A percentile compares a stretch with the other conserved stretches of the same genome.
Conservation (phyloP, 2,329 filamentous ascomycete genomes). For the Aspergillus caelatus region DNA sequence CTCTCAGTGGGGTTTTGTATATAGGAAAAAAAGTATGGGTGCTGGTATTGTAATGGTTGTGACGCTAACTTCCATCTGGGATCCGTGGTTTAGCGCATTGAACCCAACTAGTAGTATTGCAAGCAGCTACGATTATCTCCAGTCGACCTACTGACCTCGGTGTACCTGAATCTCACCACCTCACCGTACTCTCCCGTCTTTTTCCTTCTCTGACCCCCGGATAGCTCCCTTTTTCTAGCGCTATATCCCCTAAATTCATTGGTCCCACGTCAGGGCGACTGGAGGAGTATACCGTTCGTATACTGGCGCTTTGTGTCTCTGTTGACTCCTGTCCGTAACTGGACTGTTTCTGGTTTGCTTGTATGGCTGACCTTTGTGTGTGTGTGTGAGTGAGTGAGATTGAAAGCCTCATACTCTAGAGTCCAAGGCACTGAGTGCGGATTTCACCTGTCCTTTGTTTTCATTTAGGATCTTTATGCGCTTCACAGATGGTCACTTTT, state of each 20-base stretch:
- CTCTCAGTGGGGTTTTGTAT: background rate
- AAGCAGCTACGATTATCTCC: background rate
- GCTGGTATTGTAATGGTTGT: background rate
- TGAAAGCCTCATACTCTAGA: background rate
- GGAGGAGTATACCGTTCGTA: background rate
- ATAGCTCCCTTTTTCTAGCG: background rate
- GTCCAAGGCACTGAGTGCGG: background rate
- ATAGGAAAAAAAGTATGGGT: background rate
- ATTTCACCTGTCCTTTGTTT: background rate
- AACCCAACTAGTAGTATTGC: background rate
- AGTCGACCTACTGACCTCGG: background rate
- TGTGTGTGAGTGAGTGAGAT: background rate
- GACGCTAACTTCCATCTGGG: background rate
- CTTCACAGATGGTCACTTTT: background rate
- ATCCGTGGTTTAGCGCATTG: background rate
- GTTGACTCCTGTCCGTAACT: background rate
- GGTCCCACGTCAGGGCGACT: background rate
- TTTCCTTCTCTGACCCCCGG: background rate
- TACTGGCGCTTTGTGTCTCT: background rate
- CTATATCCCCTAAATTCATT: background rate
- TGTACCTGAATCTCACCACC: background rate
- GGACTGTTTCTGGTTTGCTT: background rate
- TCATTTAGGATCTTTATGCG: background rate
- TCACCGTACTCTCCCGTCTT: background rate
- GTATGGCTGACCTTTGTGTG: background rate